These are phyloP conservation scores for Lentinula raphanica DNA, from an alignment of 768 basidiomycete species.

Conservation along the genomic window DNA sequence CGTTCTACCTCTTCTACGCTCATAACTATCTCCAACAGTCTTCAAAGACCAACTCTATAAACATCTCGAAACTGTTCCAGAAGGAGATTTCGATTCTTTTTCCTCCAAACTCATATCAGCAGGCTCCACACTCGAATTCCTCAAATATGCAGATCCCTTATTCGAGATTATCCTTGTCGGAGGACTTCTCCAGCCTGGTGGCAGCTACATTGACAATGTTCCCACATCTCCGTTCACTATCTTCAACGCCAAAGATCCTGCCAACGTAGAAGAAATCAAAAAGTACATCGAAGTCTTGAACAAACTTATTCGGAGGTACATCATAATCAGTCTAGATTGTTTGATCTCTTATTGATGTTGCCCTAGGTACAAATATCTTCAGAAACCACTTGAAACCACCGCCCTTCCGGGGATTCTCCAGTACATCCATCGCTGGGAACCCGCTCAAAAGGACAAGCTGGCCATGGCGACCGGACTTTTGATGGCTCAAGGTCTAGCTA, in stretches of 20 bases:
- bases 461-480: slow-evolving; percentile 77
- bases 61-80: slow-evolving; percentile 77
- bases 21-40: slow-evolving; percentile 38
- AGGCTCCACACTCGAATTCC: slow-evolving; percentile 87
- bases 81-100: slow-evolving; percentile 78
- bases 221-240: slow-evolving; percentile 86
- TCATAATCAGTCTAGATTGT: not conserved
- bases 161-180: slow-evolving; percentile 96
- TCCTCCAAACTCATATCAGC: slow-evolving; percentile 84
- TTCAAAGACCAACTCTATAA: slow-evolving; percentile 93
- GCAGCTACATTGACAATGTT: slow-evolving; percentile 83
- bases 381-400: slow-evolving; percentile 87
- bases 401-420: slow-evolving; percentile 82
- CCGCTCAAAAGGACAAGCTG: slow-evolving; percentile 76
- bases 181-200: slow-evolving; percentile 94
- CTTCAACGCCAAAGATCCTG: slow-evolving; percentile 75
- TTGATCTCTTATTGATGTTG: not conserved
- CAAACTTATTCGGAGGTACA: slow-evolving; percentile 90
- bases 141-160: slow-evolving; percentile 95
- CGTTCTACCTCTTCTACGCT: slow-evolving; percentile 4
- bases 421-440: slow-evolving; percentile 82
- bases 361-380: slow-evolving; percentile 98
- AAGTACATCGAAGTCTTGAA: slow-evolving; percentile 92
- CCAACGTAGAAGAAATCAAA: slow-evolving; percentile 81
- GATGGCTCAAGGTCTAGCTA: slow-evolving; percentile 78